phyloP scores from a whole-genome alignment of 2,329 filamentous ascomycete species.

The Ophiobolus disseminans region DNA sequence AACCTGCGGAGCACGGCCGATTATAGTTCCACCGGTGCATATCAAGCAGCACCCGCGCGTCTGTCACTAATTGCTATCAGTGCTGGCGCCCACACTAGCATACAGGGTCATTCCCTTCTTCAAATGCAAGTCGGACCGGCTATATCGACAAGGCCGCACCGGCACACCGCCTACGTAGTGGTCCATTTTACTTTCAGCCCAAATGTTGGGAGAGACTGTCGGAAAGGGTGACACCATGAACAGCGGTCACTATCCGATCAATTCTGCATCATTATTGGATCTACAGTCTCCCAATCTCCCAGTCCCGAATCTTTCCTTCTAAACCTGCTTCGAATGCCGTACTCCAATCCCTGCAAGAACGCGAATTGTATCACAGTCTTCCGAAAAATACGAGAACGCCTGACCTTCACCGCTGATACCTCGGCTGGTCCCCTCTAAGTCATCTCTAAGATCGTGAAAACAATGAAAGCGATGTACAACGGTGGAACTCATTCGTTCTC shows the following conservation, averaged over 20 bases:
- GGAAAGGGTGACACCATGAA: too few species aligned
- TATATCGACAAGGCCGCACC: too few species aligned
- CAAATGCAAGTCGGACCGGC: too few species aligned
- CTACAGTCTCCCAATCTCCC: neutral
- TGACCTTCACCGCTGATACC: constrained; percentile 4
- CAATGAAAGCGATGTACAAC: constrained; percentile 4
- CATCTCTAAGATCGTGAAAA: constrained; percentile 14
- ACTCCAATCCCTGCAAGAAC: constrained; percentile 13
- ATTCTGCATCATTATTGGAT: constrained; percentile 1
- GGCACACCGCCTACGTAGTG: too few species aligned
- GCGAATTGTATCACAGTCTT: constrained; percentile 24
- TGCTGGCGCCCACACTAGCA: neutral
- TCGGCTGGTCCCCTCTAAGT: constrained; percentile 8
- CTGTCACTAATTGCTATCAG: neutral
- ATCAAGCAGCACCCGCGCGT: neutral
- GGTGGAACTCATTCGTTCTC: neutral
- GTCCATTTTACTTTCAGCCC: too few species aligned
- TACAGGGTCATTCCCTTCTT: neutral
- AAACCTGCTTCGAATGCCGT: neutral
- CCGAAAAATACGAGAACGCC: constrained; percentile 16
- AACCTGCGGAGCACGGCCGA: neutral
- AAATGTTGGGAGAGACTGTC: too few species aligned
- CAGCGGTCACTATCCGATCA: neutral
- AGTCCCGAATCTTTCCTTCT: neutral
- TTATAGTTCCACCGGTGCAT: neutral